phyloP scores from a whole-genome alignment of 306 rosid species.

The Quercus rubra region DNA sequence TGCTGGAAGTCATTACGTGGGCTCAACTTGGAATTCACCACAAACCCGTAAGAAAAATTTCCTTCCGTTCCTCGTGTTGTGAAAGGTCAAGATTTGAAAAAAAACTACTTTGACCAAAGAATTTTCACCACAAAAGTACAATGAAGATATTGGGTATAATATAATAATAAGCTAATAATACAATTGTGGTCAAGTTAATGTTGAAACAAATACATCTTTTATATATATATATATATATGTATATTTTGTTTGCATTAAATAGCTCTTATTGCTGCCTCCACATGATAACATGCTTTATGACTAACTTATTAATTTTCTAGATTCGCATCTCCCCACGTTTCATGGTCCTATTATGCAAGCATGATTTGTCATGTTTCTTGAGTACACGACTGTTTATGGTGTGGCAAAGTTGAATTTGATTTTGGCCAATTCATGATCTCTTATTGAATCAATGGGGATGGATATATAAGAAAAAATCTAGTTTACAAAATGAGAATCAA shows the following conservation, averaged over 20 bases:
- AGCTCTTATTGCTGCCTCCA: constrained; percentile 33
- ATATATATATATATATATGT: too few relatives aligned
- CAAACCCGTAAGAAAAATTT: constrained; percentile 67
- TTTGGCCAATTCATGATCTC: background rate
- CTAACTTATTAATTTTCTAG: constrained; percentile 4
- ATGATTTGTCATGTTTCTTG: constrained; percentile 29
- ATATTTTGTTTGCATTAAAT: constrained; percentile 22
- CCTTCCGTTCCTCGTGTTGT: background rate
- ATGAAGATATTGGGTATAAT: background rate
- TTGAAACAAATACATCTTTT: background rate
- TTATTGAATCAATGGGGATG: constrained; percentile 8
- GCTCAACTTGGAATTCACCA: constrained; percentile 99
- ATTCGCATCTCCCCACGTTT: constrained; percentile 20
- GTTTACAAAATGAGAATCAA: constrained; percentile 35
- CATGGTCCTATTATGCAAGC: constrained; percentile 8
- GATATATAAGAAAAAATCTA: constrained; percentile 1
- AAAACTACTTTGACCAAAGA: too few relatives aligned
- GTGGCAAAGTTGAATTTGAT: constrained; percentile 21
- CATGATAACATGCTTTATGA: constrained; percentile 8
- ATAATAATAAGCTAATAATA: background rate
- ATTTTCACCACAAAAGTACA: background rate
- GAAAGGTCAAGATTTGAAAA: too few relatives aligned
- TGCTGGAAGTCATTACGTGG: constrained; percentile 98
- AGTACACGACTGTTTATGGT: constrained; percentile 24
- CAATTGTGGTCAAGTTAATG: background rate